Percentiles rank a stretch among this genome's conserved stretches.
Conservation (phyloP, 495 filamentous ascomycete species). For the Cercophora sp. region DNA sequence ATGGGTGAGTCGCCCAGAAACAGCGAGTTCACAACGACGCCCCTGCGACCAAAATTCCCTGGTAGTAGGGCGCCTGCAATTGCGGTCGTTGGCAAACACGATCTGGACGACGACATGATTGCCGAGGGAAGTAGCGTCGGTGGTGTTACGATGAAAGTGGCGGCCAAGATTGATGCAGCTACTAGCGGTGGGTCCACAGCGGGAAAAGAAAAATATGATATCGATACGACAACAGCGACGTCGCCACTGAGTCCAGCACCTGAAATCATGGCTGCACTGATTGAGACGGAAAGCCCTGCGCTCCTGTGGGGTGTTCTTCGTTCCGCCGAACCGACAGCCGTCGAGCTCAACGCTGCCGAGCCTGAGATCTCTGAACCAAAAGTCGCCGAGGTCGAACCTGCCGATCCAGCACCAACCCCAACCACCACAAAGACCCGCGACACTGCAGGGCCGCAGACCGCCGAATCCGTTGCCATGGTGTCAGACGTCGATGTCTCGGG, state of each 20-base stretch:
- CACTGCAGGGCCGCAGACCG: too few species aligned
- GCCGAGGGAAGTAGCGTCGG: too few species aligned
- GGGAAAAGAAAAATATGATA: too few species aligned
- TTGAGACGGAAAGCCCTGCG: background rate
- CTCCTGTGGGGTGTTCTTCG: background rate
- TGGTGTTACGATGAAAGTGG: constrained; percentile 6
- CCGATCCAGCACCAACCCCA: background rate
- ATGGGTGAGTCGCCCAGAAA: constrained; percentile 33
- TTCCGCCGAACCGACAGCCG: too few species aligned
- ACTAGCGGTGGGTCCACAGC: background rate
- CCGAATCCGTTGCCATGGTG: too few species aligned
- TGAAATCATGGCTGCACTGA: background rate
- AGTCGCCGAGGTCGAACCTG: background rate
- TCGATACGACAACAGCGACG: background rate
- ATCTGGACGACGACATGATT: constrained; percentile 12
- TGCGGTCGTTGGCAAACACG: constrained; percentile 1
- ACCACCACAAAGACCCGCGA: too few species aligned
- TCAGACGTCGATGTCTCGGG: background rate
- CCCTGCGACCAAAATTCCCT: constrained; percentile 13
- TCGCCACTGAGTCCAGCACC: background rate
- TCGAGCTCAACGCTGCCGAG: background rate
- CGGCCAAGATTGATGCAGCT: constrained; percentile 3
- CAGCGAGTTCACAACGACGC: constrained; percentile 31
- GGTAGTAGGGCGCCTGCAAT: constrained; percentile 17
- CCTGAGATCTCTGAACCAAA: too few species aligned